Conservation (phyloP, 2,329 filamentous ascomycete species). For the Neofusicoccum kwambonambiense region DNA sequence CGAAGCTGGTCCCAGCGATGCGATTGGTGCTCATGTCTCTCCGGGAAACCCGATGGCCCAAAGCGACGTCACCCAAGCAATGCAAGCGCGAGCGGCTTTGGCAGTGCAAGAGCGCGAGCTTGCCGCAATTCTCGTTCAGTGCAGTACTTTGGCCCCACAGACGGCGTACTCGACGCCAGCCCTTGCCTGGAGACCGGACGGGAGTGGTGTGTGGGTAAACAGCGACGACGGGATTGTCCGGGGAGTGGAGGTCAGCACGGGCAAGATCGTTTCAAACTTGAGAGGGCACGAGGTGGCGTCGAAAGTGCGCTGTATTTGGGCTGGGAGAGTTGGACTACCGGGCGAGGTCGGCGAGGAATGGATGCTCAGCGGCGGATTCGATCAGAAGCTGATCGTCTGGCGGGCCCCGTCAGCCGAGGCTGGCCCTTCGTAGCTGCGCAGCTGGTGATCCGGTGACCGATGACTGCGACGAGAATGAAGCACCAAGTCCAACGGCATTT, state of each 20-base stretch:
- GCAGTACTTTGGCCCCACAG: slow-evolving; percentile 62
- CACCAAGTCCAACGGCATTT: background rate
- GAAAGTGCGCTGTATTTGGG: slow-evolving; percentile 60
- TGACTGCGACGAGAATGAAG: slow-evolving; percentile 1
- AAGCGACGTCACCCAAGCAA: slow-evolving; percentile 41
- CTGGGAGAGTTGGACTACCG: slow-evolving; percentile 44
- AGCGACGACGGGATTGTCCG: slow-evolving; percentile 63
- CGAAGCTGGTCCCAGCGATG: background rate
- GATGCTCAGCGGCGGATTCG: slow-evolving; percentile 63
- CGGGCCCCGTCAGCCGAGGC: background rate
- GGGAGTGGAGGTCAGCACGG: slow-evolving; percentile 58
- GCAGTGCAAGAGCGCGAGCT: slow-evolving; percentile 56
- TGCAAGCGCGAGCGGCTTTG: slow-evolving; percentile 52
- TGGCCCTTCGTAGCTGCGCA: slow-evolving; percentile 1
- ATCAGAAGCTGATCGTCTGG: slow-evolving; percentile 62
- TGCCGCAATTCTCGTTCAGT: slow-evolving; percentile 59
- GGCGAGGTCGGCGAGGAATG: slow-evolving; percentile 46
- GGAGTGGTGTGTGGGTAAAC: slow-evolving; percentile 63
- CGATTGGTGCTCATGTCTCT: background rate
- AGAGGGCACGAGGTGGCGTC: slow-evolving; percentile 56
- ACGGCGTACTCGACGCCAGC: slow-evolving; percentile 63
- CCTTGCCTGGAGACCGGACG: slow-evolving; percentile 61
- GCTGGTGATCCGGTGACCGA: slow-evolving; percentile 6
- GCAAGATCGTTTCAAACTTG: slow-evolving; percentile 54
- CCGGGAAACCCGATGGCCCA: background rate